A percentile compares a stretch with the other conserved stretches of the same genome.
Conservation (phyloP, 139 green algal genomes). For the Axilococcus clingmanii region DNA sequence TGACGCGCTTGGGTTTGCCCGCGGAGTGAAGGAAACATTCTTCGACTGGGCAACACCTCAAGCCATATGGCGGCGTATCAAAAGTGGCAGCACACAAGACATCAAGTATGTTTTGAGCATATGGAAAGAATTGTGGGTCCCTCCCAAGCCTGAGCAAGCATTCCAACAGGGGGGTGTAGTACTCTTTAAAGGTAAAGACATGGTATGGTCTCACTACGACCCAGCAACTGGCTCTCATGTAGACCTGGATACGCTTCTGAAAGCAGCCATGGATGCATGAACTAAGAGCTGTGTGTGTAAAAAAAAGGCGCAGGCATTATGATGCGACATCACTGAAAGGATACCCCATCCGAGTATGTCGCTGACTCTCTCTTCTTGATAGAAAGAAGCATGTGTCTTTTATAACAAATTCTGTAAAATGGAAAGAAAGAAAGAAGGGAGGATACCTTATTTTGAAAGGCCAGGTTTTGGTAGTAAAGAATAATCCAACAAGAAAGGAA, state of each 20-base stretch:
- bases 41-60: slow-evolving; percentile 48
- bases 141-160: slow-evolving; percentile 49
- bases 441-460: too few species aligned
- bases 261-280: slow-evolving; percentile 4
- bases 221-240: slow-evolving; percentile 55
- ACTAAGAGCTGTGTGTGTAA: too few species aligned
- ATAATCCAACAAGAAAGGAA: too few species aligned
- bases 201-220: slow-evolving; percentile 56
- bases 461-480: too few species aligned
- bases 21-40: slow-evolving; percentile 45
- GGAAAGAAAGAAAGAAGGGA: too few species aligned
- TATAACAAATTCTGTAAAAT: too few species aligned
- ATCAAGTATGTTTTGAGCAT: slow-evolving; percentile 41
- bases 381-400: too few species aligned
- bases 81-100: slow-evolving; percentile 31
- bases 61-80: slow-evolving; percentile 39
- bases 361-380: too few species aligned
- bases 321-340: too few species aligned
- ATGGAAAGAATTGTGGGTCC: slow-evolving; percentile 47
- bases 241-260: slow-evolving; percentile 40
- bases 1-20: slow-evolving; percentile 54
- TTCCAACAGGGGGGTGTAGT: slow-evolving; percentile 45
- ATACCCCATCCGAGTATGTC: too few species aligned
- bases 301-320: too few species aligned
- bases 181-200: slow-evolving; percentile 53